phyloP scores from a whole-genome alignment of 2,329 filamentous ascomycete species.

The Incumbomyces lentus region DNA sequence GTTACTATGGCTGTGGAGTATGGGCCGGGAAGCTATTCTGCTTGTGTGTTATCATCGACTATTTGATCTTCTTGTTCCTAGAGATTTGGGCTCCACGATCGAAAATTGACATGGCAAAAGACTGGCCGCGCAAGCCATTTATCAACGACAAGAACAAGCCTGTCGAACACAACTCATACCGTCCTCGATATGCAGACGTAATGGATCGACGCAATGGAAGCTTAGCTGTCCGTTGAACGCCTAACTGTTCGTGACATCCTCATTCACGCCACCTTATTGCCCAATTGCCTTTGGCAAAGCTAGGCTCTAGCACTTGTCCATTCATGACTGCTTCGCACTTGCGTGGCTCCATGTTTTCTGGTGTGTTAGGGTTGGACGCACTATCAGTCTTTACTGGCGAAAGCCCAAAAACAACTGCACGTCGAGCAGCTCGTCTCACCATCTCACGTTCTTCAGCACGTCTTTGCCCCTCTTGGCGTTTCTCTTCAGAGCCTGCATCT shows the following conservation, averaged over 20 bases:
- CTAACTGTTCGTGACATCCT: background rate
- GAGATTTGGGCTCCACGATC: conserved; percentile 79
- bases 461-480: conserved; percentile 14
- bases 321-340: conserved; percentile 52
- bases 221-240: conserved; percentile 15
- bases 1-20: conserved; percentile 95
- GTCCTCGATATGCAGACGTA: conserved; percentile 16
- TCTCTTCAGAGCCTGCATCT: conserved; percentile 33
- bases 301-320: conserved; percentile 48
- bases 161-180: conserved; percentile 17
- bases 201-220: conserved; percentile 22
- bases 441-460: conserved; percentile 16
- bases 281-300: conserved; percentile 54
- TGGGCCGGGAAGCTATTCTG: conserved; percentile 98
- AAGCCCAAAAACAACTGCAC: conserved; percentile 15
- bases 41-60: conserved; percentile 87
- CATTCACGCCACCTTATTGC: conserved; percentile 46
- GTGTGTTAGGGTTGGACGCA: conserved; percentile 3
- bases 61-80: conserved; percentile 75
- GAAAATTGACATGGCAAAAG: conserved; percentile 76
- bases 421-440: conserved; percentile 15
- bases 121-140: conserved; percentile 72
- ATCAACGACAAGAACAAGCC: conserved; percentile 24
- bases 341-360: conserved; percentile 18
- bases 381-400: background rate